These are phyloP conservation scores for Zygosaccharomyces siamensis DNA, from an alignment of 805 yeast genomes.

Conservation along the genomic window DNA sequence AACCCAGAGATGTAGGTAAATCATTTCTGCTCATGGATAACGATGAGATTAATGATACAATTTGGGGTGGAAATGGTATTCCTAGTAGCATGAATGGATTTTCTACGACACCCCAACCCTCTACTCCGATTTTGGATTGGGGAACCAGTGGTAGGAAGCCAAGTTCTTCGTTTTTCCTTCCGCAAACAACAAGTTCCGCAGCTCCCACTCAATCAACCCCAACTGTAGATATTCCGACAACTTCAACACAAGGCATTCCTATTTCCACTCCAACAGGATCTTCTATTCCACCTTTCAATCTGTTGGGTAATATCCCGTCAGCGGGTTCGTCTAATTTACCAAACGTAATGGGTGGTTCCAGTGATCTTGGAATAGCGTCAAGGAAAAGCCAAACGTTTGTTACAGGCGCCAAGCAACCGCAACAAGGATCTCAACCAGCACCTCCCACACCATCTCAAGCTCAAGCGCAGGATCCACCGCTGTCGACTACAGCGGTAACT, in stretches of 20 bases:
- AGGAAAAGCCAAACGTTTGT: conserved; percentile 10
- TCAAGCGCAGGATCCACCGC: conserved; percentile 9
- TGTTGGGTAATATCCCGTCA: conserved; percentile 14
- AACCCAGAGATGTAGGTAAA: conserved; percentile 38
- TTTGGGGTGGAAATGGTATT: conserved; percentile 34
- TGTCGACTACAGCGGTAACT: conserved; percentile 3
- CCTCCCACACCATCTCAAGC: conserved; percentile 16
- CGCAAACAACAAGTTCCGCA: conserved; percentile 10
- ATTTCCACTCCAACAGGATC: conserved; percentile 10
- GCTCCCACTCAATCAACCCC: conserved; percentile 6
- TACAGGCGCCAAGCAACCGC: conserved; percentile 22
- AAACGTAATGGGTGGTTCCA: conserved; percentile 8
- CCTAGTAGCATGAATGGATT: conserved; percentile 31
- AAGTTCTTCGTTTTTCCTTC: conserved; percentile 26
- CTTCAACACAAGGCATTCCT: conserved; percentile 11
- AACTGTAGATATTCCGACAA: conserved; percentile 10
- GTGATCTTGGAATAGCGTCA: conserved; percentile 10
- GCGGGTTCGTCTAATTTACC: conserved; percentile 26
- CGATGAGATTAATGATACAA: conserved; percentile 34
- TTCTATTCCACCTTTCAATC: conserved; percentile 35
- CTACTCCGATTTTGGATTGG: conserved; percentile 34
- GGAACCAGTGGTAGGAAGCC: conserved; percentile 23
- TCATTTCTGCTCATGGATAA: conserved; percentile 40
- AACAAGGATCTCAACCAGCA: conserved; percentile 10
- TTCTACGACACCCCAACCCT: conserved; percentile 27